These are phyloP conservation scores for Albifimbria verrucaria DNA, from an alignment of 2,329 filamentous ascomycete genomes.

Conservation along the genomic window DNA sequence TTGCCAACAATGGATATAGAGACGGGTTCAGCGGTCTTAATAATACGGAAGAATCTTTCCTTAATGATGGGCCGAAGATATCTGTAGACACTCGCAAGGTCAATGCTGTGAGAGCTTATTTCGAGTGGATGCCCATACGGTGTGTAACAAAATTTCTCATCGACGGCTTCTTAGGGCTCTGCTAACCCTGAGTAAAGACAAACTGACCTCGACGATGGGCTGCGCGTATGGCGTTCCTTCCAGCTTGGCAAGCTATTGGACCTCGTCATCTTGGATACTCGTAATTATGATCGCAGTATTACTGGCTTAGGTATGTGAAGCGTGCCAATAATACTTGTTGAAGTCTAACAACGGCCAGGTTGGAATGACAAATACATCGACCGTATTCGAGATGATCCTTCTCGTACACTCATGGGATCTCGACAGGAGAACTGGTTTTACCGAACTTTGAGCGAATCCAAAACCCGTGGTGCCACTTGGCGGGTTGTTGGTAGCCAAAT, in stretches of 20 bases:
- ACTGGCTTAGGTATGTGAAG: conserved; percentile 37
- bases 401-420: conserved; percentile 67
- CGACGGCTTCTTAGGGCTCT: neutral
- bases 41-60: conserved; percentile 65
- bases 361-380: conserved; percentile 62
- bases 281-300: conserved; percentile 65
- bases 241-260: conserved; percentile 64
- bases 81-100: conserved; percentile 70
- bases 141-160: neutral
- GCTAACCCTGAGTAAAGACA: conserved; percentile 30
- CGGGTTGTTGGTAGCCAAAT: conserved; percentile 69
- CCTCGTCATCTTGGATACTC: conserved; percentile 66
- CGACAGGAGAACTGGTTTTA: conserved; percentile 76
- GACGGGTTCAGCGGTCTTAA: conserved; percentile 59
- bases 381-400: conserved; percentile 61
- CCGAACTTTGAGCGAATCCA: conserved; percentile 51
- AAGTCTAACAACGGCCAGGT: conserved; percentile 12
- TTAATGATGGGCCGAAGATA: conserved; percentile 43
- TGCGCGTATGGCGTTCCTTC: conserved; percentile 67
- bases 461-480: conserved; percentile 66
- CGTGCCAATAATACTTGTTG: neutral
- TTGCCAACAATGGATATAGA: conserved; percentile 63
- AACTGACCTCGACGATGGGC: conserved; percentile 65
- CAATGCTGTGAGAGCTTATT: conserved; percentile 69
- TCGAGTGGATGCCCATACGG: conserved; percentile 52